Base-by-base conservation (phyloP, 2,329 filamentous ascomycete genomes). In the Rasamsonia emersonii region DNA sequence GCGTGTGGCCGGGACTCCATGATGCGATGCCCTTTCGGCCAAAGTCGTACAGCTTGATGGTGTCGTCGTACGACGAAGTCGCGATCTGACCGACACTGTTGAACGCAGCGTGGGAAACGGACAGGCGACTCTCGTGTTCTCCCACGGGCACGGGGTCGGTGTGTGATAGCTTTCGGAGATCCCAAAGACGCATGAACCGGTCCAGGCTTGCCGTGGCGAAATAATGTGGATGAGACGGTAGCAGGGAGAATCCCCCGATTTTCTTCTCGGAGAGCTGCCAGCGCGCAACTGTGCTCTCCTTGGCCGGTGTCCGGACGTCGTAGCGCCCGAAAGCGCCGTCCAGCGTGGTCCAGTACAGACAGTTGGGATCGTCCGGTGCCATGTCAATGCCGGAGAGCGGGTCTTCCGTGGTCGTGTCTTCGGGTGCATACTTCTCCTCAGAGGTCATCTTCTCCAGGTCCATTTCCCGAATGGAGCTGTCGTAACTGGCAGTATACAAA, bases 1-100 rank as follows among this genome's bases (percentile, higher is more conserved):
- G 55, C 2, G 71, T 67, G 31, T 73, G 67, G 0, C 71, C 77
- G 1, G 64, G 55, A 42, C 64, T 68, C 77, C 77, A 88, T 1
- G 65, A 62, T 0, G 63, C 57, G 1, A 78, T 68, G 6, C 72
- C 68, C 0, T 72, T 65, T 6, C 62, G 54, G 4, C 62, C 68
- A 44, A 93, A 83, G 44, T 88, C 75, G 61, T 96, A 86, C 7
- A 98, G 82, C 53, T 96, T 96, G 42, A 98, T 73, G 0, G 84
- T 93, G 47, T 98, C 86, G 50, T 98, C 91, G 54, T 98, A 98
- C 0, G 82, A 89, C 0, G 86, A 82, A 0, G 91, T 98, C 0
- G 88, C 91, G 4, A 98, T 68, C 42, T 93, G 83, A 0, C 89
- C 91, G 0, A 73, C 80, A 0, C 76, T 68, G 40, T 86, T 91